Conservation (phyloP, 768 basidiomycete species). For the Lentinus tigrinus region DNA sequence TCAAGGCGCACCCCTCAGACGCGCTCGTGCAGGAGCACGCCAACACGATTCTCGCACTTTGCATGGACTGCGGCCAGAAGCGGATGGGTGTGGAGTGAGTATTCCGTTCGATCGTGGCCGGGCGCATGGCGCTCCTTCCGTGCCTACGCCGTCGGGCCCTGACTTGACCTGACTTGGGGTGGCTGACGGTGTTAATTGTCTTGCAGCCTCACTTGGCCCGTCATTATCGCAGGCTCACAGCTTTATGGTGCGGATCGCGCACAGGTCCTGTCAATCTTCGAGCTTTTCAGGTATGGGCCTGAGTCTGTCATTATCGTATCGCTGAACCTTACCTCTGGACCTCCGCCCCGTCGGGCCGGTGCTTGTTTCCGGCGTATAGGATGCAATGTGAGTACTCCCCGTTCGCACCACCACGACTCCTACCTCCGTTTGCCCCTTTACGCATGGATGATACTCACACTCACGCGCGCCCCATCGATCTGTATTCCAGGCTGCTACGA, state of each 20-base stretch:
- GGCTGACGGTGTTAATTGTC: neutral
- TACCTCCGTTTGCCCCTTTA: neutral
- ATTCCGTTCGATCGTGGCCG: neutral
- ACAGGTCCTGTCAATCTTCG: constrained; percentile 28
- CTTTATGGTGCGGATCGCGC: constrained; percentile 24
- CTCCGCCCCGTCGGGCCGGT: constrained; percentile 8
- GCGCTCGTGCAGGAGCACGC: constrained; percentile 30
- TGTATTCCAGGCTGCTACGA: constrained; percentile 33
- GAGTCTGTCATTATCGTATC: constrained; percentile 1
- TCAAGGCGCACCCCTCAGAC: constrained; percentile 27
- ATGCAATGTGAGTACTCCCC: constrained; percentile 24
- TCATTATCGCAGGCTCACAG: constrained; percentile 32
- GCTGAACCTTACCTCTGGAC: constrained; percentile 8
- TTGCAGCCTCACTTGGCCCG: constrained; percentile 31
- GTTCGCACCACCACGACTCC: neutral
- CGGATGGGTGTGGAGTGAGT: constrained; percentile 35
- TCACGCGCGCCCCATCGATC: neutral
- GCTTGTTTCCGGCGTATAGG: constrained; percentile 18
- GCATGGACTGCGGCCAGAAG: constrained; percentile 29
- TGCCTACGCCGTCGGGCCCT: constrained; percentile 5
- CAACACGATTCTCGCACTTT: constrained; percentile 28
- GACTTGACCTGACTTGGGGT: constrained; percentile 1
- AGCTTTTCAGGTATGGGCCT: constrained; percentile 30
- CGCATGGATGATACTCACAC: neutral
- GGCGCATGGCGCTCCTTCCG: constrained; percentile 2